Evolutionary conservation across 768 basidiomycete genomes (phyloP), one percentile per base, ranked within the genome.

Genomic region (Phaeolepiota aurea): DNA sequence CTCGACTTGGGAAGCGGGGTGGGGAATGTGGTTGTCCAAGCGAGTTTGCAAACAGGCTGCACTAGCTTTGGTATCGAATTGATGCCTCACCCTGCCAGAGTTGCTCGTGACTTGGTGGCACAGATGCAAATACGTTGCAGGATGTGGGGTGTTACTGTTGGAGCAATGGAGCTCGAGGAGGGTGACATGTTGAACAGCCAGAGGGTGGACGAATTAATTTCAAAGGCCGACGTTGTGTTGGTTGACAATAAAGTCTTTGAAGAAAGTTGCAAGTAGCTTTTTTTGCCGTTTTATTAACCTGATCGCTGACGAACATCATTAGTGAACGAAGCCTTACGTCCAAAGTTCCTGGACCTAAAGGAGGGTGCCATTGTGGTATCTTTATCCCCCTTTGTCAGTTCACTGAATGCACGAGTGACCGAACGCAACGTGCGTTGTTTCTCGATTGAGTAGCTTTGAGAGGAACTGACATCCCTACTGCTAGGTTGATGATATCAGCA

Each of bases 291-390:
- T 14, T 40, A 14, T 31, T 14, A 38, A 14, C 37, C 3, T 30
- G 21, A 10, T 19, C 22, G 20, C 42, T 28, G 9, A 34, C 37
- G 44, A 43, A 47, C 34, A 45, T 47, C 14, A 40, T 9, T 43
- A 89, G 86, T 98, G 45, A 98, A 97, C 58, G 87, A 89, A 53
- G 77, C 81, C 1, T 64, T 99, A 12, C 72, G 86, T 33, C 81
- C 86, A 20, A 85, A 90, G 53, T 98, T 98, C 62, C 67, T 99
- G 41, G 96, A 99, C 54, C 66, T 98, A 44, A 96, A 91, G 54
- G 89, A 94, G 44, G 88, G 89, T 14, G 90, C 92, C 0, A 81
- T 81, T 36, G 86, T 99, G 35, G 76, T 98, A 25, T 91, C 88
- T 14, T 64, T 99, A 13, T 79, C 83, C 44, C 89, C 91, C 1